phyloP scores from a whole-genome alignment of 2,329 filamentous ascomycete species.

The Cladosporium colombiae region DNA sequence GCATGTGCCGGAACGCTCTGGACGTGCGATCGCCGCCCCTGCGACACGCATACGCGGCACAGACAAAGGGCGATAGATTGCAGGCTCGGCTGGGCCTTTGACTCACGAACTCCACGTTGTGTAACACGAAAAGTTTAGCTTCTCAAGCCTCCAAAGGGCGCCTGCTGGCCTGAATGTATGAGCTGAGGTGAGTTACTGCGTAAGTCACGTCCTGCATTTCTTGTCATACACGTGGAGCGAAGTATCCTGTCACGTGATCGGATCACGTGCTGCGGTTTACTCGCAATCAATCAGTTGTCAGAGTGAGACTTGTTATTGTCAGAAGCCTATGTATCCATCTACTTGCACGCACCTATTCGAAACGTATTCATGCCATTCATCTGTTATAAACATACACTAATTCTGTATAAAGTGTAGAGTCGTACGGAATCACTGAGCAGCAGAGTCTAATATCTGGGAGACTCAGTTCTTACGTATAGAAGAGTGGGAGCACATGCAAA shows the following conservation, averaged over 20 bases:
- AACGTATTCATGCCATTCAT: no score
- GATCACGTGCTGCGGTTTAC: background rate
- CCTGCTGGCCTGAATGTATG: background rate
- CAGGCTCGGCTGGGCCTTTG: background rate
- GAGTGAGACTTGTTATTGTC: background rate
- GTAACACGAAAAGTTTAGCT: background rate
- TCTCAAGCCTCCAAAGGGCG: background rate
- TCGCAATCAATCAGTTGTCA: background rate
- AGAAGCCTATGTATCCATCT: background rate
- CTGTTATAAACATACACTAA: no score
- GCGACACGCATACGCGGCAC: conserved; percentile 11
- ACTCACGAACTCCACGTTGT: background rate
- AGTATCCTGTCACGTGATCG: background rate
- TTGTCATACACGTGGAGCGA: background rate
- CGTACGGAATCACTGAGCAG: no score
- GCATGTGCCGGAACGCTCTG: background rate
- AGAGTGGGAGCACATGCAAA: no score
- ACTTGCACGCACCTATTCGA: no score
- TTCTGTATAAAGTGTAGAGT: no score
- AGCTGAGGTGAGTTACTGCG: background rate
- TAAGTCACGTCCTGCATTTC: background rate
- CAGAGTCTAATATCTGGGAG: no score
- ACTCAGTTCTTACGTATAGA: no score
- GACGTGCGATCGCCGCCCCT: conserved; percentile 1
- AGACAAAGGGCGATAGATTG: conserved; percentile 7